Base-by-base conservation (phyloP, 257 asterid species). In the Penstemon davidsonii region DNA sequence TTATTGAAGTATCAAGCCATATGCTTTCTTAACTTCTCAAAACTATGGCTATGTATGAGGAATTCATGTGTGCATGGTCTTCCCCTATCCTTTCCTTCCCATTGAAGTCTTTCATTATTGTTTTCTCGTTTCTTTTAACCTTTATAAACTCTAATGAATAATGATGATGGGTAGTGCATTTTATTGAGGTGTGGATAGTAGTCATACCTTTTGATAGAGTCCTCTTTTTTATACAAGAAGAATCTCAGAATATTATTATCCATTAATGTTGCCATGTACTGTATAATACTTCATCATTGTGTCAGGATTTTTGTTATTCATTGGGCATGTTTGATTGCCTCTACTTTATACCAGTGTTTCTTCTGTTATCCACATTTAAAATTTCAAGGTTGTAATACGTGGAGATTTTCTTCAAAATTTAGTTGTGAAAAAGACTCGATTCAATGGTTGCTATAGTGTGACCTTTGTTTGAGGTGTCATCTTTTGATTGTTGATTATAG, bases 401-500 rank as follows among this genome's bases (percentile, higher is more conserved):
- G 45, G 36, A 49, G 46, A 50, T 54, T 70, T 42, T 60, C 65
- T 8, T 49, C 59, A 13, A 62, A 12, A 19, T 42, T 44, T 53
- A 43, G 63, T 73, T 67, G 11, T 9, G 57, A 56, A 50, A 25
- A 38, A 43, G 39, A 57, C 49, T 53, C 40, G 39, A 64, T 45
- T 43, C 61, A 37, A 37, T 75, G 41, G 53, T 53, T 42, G 11
- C 42, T 52, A 40, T 40, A 38, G 47, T 54, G 39, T 63, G 40
- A 36, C 19, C 60, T 60, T 60, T 69, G 8, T 55, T 68, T 63
- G 36, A 44, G 39, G 67, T 65, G 69, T 69, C 69, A 69, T 64
- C 25, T 65, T 61, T 50, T 62, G 65, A 60, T 65, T 43, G 54
- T 72, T 54, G 18, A 50, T 44, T 64, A 39, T 47, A 45, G 62